Percentiles rank a stretch among this genome's conserved stretches.
Evolutionary conservation across 2,329 filamentous ascomycete species (phyloP).

Genomic region (Dothideomycetes sp.): DNA sequence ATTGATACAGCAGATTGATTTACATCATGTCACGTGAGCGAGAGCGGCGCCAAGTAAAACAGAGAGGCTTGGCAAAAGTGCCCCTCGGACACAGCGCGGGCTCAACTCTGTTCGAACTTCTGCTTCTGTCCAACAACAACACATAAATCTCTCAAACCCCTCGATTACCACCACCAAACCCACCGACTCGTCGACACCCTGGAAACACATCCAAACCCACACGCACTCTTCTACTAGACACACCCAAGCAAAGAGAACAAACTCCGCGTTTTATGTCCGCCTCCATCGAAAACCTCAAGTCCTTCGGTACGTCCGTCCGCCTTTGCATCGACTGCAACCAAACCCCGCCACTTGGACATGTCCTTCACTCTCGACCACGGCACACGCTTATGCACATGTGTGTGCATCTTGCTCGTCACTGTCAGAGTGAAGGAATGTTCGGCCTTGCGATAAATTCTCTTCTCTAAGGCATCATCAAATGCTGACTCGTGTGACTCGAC

Average conservation of each 20-base stretch:
- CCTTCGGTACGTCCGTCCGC: conserved; percentile 62
- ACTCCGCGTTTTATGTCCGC: conserved; percentile 64
- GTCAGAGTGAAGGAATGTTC: neutral
- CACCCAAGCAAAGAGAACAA: conserved; percentile 13
- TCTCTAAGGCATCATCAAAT: conserved; percentile 10
- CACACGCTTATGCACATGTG: neutral
- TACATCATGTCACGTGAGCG: no score
- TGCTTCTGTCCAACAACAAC: no score
- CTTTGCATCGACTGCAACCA: conserved; percentile 13
- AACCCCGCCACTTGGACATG: neutral
- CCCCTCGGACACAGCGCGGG: no score
- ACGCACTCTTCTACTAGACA: conserved; percentile 13
- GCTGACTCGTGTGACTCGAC: conserved; percentile 18
- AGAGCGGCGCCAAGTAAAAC: no score
- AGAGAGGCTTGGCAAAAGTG: no score
- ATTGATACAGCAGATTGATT: no score
- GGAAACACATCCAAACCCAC: no score
- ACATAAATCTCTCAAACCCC: no score
- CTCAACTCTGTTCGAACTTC: no score
- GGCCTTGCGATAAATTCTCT: conserved; percentile 8
- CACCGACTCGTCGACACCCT: no score
- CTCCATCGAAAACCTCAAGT: conserved; percentile 88
- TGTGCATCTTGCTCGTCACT: neutral
- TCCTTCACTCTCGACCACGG: neutral
- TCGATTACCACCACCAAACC: no score